Evolutionary conservation across 2,329 filamentous ascomycete genomes (phyloP), one percentile per base, ranked within the genome.

Genomic region (Tolypocladium cylindrosporum): DNA sequence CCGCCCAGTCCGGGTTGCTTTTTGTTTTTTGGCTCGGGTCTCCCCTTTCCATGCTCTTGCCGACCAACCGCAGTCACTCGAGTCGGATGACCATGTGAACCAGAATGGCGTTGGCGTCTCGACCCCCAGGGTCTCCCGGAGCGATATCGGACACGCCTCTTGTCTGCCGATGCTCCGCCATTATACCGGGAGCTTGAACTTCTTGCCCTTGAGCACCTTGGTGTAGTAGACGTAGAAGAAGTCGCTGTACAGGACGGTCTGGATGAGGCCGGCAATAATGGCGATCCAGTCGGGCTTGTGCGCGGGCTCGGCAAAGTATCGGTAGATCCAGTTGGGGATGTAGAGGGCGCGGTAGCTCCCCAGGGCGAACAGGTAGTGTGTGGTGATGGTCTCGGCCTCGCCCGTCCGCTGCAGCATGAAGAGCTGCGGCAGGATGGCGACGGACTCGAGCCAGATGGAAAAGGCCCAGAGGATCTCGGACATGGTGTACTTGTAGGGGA

Each of bases 161-260:
- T 36, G 48, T 51, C 13, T 27, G 13, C 10, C 4, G 31, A n/a
- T n/a, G 31, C 19, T 13, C 19, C 27, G n/a, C 34, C 27, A 64
- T 79, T 84, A 93, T 64, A 93, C 90, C 2, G 89, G 89, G 59
- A 93, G 79, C 74, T 91, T 90, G 74, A 93, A 93, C 78, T 90
- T 92, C 80, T 90, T 89, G 66, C 89, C 89, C 79, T 92, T 90
- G 75, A 92, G 78, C 54, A 93, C 88, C 86, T 97, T 97, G 60
- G 88, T 96, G 77, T 97, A 99, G 79, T 99, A 99, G 69, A 99
- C 93, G 82, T 92, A 99, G 83, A 99, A 99, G 79, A 99, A 99
- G 77, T 99, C 94, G 62, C 91, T 96, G 79, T 99, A 99, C 59
- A 99, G 80, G 54, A 99, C 77, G 0, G 94, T 99, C 80, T 99